Evolutionary conservation across 2,329 filamentous ascomycete genomes (phyloP).

Genomic region (Orbilia oligospora): DNA sequence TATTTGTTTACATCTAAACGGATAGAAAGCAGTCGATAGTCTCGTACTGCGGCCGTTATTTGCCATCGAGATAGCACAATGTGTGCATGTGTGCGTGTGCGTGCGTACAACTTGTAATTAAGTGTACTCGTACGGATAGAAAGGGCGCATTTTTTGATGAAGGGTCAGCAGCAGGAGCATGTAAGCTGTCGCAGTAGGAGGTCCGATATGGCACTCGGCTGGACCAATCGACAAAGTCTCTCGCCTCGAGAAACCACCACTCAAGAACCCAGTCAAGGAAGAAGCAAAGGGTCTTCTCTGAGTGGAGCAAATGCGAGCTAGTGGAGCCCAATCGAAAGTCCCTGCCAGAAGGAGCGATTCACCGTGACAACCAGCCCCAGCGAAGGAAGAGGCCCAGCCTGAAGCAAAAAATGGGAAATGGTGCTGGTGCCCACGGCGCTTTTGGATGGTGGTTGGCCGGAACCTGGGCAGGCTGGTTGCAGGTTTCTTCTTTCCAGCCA

Average conservation of each 20-base stretch:
- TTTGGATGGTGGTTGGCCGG: constrained; percentile 40
- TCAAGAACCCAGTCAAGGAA: constrained; percentile 44
- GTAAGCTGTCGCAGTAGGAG: constrained; percentile 59
- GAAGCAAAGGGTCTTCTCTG: constrained; percentile 42
- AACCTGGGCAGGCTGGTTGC: constrained; percentile 23
- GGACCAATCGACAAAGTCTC: constrained; percentile 49
- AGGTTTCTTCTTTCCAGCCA: constrained; percentile 42
- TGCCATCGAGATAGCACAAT: constrained; percentile 16
- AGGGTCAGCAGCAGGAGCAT: constrained; percentile 31
- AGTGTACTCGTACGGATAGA: constrained; percentile 25
- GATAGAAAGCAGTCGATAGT: not conserved
- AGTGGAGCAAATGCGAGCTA: constrained; percentile 52
- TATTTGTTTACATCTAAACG: constrained; percentile 30
- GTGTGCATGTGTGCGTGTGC: not conserved
- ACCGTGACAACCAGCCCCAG: constrained; percentile 60
- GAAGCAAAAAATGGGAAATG: constrained; percentile 43
- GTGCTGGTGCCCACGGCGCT: constrained; percentile 24
- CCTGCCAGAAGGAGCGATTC: constrained; percentile 60
- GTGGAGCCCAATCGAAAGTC: constrained; percentile 54
- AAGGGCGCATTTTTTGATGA: constrained; percentile 26
- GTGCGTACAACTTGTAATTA: not conserved
- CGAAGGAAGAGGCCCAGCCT: constrained; percentile 50
- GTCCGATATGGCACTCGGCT: constrained; percentile 39
- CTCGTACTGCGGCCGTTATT: constrained; percentile 26
- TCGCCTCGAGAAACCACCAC: constrained; percentile 58